phyloP scores from a whole-genome alignment of 2,329 filamentous ascomycete genomes.

The Colletotrichum zoysiae region DNA sequence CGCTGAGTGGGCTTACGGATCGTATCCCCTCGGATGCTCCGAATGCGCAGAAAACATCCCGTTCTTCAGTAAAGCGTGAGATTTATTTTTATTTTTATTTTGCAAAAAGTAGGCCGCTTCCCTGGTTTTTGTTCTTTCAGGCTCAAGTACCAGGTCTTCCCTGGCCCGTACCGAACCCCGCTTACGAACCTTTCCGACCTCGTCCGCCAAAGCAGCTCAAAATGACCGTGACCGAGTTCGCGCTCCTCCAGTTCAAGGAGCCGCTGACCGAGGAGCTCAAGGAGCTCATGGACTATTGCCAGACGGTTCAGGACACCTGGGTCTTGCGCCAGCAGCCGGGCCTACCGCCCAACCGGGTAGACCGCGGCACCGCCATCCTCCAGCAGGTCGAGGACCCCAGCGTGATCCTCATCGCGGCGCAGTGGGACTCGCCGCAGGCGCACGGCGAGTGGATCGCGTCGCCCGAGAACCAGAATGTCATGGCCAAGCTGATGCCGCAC shows the following conservation, averaged over 20 bases:
- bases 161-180: conserved; percentile 38
- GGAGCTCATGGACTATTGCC: conserved; percentile 49
- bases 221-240: conserved; percentile 58
- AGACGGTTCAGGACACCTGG: conserved; percentile 57
- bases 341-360: conserved; percentile 53
- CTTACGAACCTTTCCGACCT: background rate
- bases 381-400: conserved; percentile 53
- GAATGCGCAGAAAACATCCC: background rate
- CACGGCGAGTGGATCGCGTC: conserved; percentile 60
- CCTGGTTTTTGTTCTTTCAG: background rate
- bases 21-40: background rate
- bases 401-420: conserved; percentile 58
- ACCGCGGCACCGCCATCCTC: conserved; percentile 51
- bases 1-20: conserved; percentile 17
- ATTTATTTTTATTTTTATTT: background rate
- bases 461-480: conserved; percentile 54
- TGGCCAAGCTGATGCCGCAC: conserved; percentile 50
- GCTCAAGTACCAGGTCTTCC: conserved; percentile 7
- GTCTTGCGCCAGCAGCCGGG: conserved; percentile 50
- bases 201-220: conserved; percentile 2
- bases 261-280: conserved; percentile 50
- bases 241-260: conserved; percentile 50
- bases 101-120: background rate
- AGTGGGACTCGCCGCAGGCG: conserved; percentile 58
- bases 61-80: background rate